Evolutionary conservation across 2,329 filamentous ascomycete species (phyloP), one percentile per base, ranked within the genome.

Genomic region (Dothistroma pini): DNA sequence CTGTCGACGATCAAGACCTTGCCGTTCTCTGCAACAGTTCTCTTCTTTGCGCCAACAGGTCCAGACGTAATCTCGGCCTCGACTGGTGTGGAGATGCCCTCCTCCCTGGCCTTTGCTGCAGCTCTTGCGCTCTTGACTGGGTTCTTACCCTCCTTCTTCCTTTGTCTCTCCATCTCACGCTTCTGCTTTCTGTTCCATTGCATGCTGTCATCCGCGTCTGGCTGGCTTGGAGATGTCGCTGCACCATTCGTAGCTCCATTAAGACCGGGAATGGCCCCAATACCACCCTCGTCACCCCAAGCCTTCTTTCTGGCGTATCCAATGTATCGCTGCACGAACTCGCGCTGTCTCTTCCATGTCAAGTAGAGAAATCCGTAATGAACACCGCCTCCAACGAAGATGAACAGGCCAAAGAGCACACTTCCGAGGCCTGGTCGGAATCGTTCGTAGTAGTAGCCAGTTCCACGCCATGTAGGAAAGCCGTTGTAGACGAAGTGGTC

Each of bases 371-470:
- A 88, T 54, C 90, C 80, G 78, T 97, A 99, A 79, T 99, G 95
- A 41, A 90, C 88, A 32, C 81, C 90, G 65, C 95, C 95, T 60
- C 93, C 93, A 56, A 89, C 85, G 56, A 91, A 85, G 64, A 96
- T 75, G 76, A 97, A 91, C 47, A 96, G 79, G 53, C 93, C 93
- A 29, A 88, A 63, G 56, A 97, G 77, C 51, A 96, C 95, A 14
- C 90, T 90, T 61, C 91, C 91, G 50, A 97, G 81, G 9, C 95
- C 95, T 1, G 95, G 95, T 21, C 95, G 86, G 83, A 93, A 97
- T 60, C 95, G 88, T 71, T 87, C 87, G 81, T 99, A 99, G 83
- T 97, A 99, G 84, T 99, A 99, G 64, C 95, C 93, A 50, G 93
- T 97, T 61, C 95, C 95, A 80, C 93, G 93, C 95, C 95, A 99